Conservation (phyloP, 371 early-diverging fungal species). For the Mucor lusitanicus region DNA sequence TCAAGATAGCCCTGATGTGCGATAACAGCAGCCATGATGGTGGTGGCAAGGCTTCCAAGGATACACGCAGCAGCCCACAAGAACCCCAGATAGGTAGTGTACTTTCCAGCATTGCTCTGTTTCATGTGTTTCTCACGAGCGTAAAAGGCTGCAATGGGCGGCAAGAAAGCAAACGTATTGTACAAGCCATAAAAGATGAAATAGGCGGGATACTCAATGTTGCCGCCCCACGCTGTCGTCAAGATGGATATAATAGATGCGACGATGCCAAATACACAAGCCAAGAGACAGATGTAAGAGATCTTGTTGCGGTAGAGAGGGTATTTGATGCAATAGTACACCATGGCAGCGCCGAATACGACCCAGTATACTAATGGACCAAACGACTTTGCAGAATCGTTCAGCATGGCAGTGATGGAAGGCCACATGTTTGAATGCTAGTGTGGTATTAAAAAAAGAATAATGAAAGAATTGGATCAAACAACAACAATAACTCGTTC, state of each 20-base stretch:
- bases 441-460: too few species aligned
- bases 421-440: neutral
- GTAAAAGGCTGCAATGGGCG: neutral
- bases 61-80: neutral
- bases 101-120: neutral
- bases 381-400: neutral
- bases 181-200: neutral
- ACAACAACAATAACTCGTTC: neutral
- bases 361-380: neutral
- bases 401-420: neutral
- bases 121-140: neutral
- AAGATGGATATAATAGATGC: neutral
- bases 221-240: neutral
- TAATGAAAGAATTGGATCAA: neutral
- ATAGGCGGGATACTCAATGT: neutral
- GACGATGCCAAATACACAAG: neutral
- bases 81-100: neutral
- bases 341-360: neutral
- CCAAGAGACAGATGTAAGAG: neutral
- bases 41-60: neutral
- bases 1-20: neutral
- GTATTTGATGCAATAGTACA: neutral
- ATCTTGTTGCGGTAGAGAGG: neutral
- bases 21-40: neutral
- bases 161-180: neutral